These are phyloP conservation scores for Fusarium sp. DNA, from an alignment of 2,329 filamentous ascomycete species.

Conservation along the genomic window DNA sequence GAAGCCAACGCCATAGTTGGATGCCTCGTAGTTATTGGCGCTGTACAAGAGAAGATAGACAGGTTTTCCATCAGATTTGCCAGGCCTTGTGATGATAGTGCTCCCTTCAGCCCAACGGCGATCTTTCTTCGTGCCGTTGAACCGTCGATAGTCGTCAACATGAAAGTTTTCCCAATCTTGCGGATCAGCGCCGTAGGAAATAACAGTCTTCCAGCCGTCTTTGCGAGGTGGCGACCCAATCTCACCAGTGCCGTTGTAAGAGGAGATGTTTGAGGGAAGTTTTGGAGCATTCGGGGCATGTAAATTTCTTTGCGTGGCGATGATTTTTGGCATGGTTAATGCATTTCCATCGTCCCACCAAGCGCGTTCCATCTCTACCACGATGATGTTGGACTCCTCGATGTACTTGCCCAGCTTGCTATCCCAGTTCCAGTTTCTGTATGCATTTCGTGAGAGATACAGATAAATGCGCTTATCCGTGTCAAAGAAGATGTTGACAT, in stretches of 20 bases:
- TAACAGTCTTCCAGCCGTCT: conserved; percentile 50
- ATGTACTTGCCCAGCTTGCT: conserved; percentile 46
- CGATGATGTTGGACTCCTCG: conserved; percentile 51
- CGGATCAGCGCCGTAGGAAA: conserved; percentile 48
- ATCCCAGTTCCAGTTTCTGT: conserved; percentile 52
- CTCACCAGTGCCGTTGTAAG: conserved; percentile 49
- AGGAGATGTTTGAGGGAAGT: conserved; percentile 44
- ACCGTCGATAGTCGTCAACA: conserved; percentile 46
- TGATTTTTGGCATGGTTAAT: conserved; percentile 48
- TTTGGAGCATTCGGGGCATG: conserved; percentile 41
- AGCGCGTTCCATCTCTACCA: conserved; percentile 46
- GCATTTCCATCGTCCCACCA: conserved; percentile 50
- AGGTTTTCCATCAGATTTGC: conserved; percentile 29
- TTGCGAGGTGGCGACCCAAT: conserved; percentile 47
- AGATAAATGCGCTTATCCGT: conserved; percentile 49
- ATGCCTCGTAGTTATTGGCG: conserved; percentile 49
- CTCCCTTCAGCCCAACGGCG: conserved; percentile 51
- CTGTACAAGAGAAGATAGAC: conserved; percentile 42
- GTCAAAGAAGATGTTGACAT: conserved; percentile 59
- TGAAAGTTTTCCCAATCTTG: conserved; percentile 51
- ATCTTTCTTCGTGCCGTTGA: conserved; percentile 49
- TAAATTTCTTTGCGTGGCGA: conserved; percentile 41
- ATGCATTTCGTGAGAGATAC: conserved; percentile 48
- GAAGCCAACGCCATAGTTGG: conserved; percentile 50
- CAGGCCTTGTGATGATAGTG: conserved; percentile 42